These are phyloP conservation scores for Monilinia fructicola DNA, from an alignment of 2,329 filamentous ascomycete genomes.

Conservation along the genomic window DNA sequence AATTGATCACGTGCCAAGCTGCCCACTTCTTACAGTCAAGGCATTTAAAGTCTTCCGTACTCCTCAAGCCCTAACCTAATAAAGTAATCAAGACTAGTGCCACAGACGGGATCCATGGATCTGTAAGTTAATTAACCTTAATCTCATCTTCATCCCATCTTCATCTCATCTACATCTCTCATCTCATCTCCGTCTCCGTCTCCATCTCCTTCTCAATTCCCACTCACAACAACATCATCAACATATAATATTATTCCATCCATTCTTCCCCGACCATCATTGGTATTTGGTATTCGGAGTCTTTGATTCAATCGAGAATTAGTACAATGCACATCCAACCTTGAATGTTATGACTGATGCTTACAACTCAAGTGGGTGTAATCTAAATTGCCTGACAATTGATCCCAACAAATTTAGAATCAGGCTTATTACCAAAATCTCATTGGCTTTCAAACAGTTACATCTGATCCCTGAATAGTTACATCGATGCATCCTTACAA, in stretches of 20 bases:
- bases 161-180: neutral
- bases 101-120: too few relatives aligned
- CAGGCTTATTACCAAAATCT: neutral
- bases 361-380: neutral
- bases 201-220: neutral
- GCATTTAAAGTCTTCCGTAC: neutral
- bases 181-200: neutral
- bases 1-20: neutral
- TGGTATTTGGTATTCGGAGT: neutral
- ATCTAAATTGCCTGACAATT: neutral
- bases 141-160: neutral
- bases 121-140: neutral
- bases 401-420: neutral
- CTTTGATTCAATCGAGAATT: neutral
- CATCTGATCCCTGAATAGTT: conserved; percentile 1
- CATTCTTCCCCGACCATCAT: neutral
- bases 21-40: neutral
- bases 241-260: too few relatives aligned
- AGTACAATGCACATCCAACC: neutral
- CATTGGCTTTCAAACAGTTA: neutral
- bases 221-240: neutral
- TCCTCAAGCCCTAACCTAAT: too few relatives aligned
- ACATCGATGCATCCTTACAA: conserved; percentile 1
- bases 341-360: neutral
- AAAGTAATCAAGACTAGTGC: conserved; percentile 1